Base-by-base conservation (phyloP, 768 basidiomycete species). In the Suillus tomentosus region DNA sequence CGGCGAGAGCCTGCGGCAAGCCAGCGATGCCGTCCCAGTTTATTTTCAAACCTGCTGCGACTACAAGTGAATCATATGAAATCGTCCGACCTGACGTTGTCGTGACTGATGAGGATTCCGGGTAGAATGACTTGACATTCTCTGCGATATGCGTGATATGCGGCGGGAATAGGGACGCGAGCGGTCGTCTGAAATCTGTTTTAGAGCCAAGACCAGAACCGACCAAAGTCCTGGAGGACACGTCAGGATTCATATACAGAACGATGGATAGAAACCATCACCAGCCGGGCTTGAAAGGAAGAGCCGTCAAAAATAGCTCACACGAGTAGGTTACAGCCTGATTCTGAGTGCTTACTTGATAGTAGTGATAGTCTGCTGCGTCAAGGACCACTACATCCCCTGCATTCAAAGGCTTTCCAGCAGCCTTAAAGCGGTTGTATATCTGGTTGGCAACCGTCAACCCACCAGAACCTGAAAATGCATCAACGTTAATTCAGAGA, bases 321-420 rank as follows among this genome's bases (percentile, higher is more conserved):
- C 39, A 36, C 27, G 60, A 56, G 15, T 24, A 15, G 47, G 17
- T 47, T 54, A 24, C 0, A 31, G 31, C 7, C 31, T 45, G 34
- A n/a, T 13, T 37, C n/a, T 64, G 50, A 58, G 47, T 76, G 63
- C 76, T 59, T 68, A 89, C 89, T 79, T 92, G 89, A 78, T 96
- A 98, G 75, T 93, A 86, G 77, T 98, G 96, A 58, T 85, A 84
- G 64, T 90, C 82, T 27, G 92, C 86, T 19, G 84, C 85, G 72
- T 99, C 96, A 39, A 97, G 77, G 62, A 99, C 89, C 6, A 87
- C 92, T 53, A 99, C 87, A 73, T 98, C 96, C 24, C 87, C 91
- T 22, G 81, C 75, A 48, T 82, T 85, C 43, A 97, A 74, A 36
- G 84, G 75, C 67, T 89, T 88, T 10, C 88, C 90, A 51, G 89